These are phyloP conservation scores for Graphilbum fragrans DNA, from an alignment of 2,329 filamentous ascomycete genomes.

Conservation along the genomic window DNA sequence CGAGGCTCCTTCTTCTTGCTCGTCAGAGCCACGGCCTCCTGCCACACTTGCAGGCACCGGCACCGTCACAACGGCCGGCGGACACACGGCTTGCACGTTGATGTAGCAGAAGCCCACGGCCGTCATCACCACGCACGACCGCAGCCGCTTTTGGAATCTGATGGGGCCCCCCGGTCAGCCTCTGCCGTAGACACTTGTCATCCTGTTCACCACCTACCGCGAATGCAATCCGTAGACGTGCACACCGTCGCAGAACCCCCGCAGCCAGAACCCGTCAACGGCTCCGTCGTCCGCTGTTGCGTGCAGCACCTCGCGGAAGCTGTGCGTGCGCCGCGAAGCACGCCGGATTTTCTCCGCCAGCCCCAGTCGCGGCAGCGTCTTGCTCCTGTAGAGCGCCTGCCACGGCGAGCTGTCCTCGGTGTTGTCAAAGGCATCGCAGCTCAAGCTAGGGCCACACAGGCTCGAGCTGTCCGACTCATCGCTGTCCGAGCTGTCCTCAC, in stretches of 20 bases:
- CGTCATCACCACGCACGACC: conserved; percentile 1
- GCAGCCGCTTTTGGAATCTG: not conserved
- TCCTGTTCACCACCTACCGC: not conserved
- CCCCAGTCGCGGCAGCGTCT: conserved; percentile 1
- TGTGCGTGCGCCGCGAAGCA: not conserved
- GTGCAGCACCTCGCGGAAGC: conserved; percentile 1
- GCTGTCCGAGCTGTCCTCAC: not conserved
- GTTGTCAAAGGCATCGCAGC: too few relatives aligned
- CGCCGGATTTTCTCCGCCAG: conserved; percentile 4
- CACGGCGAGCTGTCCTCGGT: not conserved
- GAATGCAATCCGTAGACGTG: conserved; percentile 8
- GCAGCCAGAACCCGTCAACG: conserved; percentile 1
- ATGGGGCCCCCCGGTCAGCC: not conserved
- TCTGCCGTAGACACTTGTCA: too few relatives aligned
- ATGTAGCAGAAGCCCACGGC: conserved; percentile 8
- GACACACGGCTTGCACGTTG: conserved; percentile 2
- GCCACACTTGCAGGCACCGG: not conserved
- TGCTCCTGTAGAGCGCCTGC: not conserved
- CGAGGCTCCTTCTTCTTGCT: not conserved
- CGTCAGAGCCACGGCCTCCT: not conserved
- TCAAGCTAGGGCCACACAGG: too few relatives aligned
- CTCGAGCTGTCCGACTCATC: not conserved
- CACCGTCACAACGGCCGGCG: conserved; percentile 2
- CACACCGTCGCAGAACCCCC: conserved; percentile 5
- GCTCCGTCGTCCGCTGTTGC: conserved; percentile 3